Evolutionary conservation across 441 rosid species (phyloP).

Genomic region (Populus hybrid): DNA sequence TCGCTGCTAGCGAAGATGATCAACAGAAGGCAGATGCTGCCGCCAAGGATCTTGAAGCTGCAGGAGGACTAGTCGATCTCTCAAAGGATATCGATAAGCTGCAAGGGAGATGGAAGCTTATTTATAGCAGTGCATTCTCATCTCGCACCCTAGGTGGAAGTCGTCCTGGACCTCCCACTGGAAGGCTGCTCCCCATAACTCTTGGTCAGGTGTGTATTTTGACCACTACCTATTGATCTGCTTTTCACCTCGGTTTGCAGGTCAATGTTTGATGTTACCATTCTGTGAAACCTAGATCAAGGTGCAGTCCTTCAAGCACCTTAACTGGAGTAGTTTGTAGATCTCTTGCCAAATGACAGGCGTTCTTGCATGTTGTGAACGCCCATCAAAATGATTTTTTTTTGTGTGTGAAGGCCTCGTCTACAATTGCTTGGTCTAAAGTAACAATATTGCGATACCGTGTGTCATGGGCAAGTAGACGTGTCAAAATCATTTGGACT

Average conservation of each 20-base stretch:
- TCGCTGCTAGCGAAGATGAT: constrained; percentile 67
- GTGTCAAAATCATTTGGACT: background rate
- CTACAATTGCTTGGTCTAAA: background rate
- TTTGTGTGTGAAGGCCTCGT: background rate
- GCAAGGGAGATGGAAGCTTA: constrained; percentile 88
- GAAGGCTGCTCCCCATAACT: constrained; percentile 64
- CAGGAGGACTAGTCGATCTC: constrained; percentile 66
- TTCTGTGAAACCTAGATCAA: background rate
- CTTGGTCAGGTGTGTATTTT: background rate
- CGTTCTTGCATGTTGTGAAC: background rate
- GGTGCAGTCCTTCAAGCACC: background rate
- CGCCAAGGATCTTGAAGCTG: constrained; percentile 72
- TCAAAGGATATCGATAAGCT: constrained; percentile 51
- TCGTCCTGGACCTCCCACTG: constrained; percentile 88
- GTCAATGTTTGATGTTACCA: background rate
- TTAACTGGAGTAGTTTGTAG: background rate
- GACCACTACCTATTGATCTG: background rate
- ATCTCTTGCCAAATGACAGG: background rate
- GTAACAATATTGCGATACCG: background rate
- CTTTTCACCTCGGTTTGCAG: background rate
- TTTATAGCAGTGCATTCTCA: constrained; percentile 89
- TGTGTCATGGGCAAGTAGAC: background rate
- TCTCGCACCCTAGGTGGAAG: constrained; percentile 66
- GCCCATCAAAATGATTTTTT: background rate
- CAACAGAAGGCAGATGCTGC: constrained; percentile 60